phyloP scores from a whole-genome alignment of 139 green algal species.

The Parachlorella kessleri region DNA sequence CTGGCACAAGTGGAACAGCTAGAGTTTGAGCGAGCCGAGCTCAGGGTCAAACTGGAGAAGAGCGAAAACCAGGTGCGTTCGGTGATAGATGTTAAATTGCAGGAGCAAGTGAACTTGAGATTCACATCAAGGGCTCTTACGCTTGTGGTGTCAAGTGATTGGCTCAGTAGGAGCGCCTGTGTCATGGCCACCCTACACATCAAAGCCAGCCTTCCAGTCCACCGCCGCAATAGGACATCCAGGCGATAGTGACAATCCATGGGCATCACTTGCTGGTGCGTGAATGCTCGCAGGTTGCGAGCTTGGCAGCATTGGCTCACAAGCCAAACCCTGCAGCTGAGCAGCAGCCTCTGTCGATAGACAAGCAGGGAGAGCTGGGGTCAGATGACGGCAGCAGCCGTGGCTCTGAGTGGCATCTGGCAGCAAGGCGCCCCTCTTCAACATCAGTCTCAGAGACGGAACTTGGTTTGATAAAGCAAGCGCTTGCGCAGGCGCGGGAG shows the following conservation, averaged over 20 bases:
- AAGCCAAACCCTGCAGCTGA: not conserved
- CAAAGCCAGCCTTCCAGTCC: too few relatives aligned
- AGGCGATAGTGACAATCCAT: too few relatives aligned
- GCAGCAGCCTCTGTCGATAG: not conserved
- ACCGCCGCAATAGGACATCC: too few relatives aligned
- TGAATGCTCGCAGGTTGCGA: too few relatives aligned
- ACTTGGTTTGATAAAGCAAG: not conserved
- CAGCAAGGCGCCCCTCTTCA: not conserved
- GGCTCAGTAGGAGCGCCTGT: too few relatives aligned
- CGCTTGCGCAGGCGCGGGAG: not conserved
- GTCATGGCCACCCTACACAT: too few relatives aligned
- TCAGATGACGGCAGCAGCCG: not conserved
- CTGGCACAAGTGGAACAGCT: constrained; percentile 18
- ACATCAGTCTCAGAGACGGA: not conserved
- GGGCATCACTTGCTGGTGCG: too few relatives aligned
- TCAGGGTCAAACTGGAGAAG: constrained; percentile 24
- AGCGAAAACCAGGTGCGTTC: constrained; percentile 7
- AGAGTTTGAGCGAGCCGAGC: constrained; percentile 25
- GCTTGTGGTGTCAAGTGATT: too few relatives aligned
- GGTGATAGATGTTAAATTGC: not conserved
- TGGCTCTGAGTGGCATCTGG: not conserved
- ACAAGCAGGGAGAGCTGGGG: not conserved
- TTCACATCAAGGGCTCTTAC: too few relatives aligned
- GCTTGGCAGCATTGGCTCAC: too few relatives aligned
- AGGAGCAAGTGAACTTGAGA: too few relatives aligned